Evolutionary conservation across 139 green algal genomes (phyloP).

Genomic region (Trebouxia sp.): DNA sequence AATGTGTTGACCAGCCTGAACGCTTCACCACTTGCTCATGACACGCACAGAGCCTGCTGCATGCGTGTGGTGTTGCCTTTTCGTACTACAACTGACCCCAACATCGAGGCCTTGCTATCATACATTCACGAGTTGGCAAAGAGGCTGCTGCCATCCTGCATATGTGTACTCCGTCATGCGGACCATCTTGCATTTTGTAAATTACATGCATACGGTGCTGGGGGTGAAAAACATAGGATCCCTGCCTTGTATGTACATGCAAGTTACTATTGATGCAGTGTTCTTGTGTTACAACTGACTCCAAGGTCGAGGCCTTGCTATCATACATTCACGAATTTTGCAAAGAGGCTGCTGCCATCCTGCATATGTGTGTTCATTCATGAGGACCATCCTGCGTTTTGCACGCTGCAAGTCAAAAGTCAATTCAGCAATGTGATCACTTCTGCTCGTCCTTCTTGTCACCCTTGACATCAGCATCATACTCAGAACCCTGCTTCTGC

Average conservation of each 20-base stretch:
- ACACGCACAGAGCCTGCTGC: too few relatives aligned
- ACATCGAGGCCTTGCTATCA: too few relatives aligned
- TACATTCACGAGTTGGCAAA: background rate
- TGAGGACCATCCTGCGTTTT: background rate
- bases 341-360: constrained; percentile 19
- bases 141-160: constrained; percentile 15
- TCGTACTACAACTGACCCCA: background rate
- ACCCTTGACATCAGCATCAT: constrained; percentile 31
- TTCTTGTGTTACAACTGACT: background rate
- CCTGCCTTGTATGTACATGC: too few relatives aligned
- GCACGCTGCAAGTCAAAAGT: too few relatives aligned
- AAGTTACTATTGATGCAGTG: background rate
- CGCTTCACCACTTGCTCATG: too few relatives aligned
- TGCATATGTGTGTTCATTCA: constrained; percentile 5
- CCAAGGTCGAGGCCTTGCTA: too few relatives aligned
- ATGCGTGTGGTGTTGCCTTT: background rate
- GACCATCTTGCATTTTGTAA: too few relatives aligned
- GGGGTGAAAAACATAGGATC: too few relatives aligned
- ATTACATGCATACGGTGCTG: too few relatives aligned
- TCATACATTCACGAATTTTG: background rate
- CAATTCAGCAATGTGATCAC: background rate
- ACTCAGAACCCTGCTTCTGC: background rate
- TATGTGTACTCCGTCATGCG: background rate
- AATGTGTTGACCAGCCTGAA: too few relatives aligned
- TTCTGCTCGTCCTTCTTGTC: constrained; percentile 33